Evolutionary conservation across 441 rosid genomes (phyloP).

Genomic region (Geranium incanum): DNA sequence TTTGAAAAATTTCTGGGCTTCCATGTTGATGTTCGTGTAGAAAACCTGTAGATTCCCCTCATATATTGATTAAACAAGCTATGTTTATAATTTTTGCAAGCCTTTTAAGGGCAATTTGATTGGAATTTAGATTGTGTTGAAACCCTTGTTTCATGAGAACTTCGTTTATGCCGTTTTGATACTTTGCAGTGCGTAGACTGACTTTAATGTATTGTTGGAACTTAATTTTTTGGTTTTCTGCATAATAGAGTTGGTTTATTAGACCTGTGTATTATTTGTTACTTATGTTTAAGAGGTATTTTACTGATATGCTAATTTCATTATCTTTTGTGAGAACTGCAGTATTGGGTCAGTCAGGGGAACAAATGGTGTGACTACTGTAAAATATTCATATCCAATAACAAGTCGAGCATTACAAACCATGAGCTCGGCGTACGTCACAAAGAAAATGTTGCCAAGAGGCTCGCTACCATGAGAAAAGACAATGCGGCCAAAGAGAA

Average conservation of each 20-base stretch:
- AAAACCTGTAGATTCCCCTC: background rate
- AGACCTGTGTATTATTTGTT: background rate
- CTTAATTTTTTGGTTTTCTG: background rate
- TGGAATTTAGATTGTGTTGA: no score
- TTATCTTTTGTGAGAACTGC: background rate
- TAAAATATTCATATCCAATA: conserved; percentile 72
- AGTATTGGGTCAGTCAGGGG: conserved; percentile 97
- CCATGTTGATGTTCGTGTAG: background rate
- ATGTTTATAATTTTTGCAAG: no score
- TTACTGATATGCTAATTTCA: background rate
- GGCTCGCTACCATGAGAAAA: conserved; percentile 65
- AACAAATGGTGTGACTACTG: conserved; percentile 96
- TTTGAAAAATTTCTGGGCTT: background rate
- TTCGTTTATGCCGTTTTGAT: no score
- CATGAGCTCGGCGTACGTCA: conserved; percentile 94
- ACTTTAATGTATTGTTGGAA: background rate
- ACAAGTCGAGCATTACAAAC: conserved; percentile 77
- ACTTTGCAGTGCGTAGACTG: no score
- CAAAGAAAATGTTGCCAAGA: conserved; percentile 59
- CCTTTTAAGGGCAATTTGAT: no score
- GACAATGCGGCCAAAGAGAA: conserved; percentile 76
- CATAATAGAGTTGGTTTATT: background rate
- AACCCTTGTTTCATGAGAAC: no score
- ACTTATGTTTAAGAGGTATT: background rate
- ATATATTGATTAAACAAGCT: background rate